phyloP scores from a whole-genome alignment of 306 rosid species.

The Cicer cuneatum region DNA sequence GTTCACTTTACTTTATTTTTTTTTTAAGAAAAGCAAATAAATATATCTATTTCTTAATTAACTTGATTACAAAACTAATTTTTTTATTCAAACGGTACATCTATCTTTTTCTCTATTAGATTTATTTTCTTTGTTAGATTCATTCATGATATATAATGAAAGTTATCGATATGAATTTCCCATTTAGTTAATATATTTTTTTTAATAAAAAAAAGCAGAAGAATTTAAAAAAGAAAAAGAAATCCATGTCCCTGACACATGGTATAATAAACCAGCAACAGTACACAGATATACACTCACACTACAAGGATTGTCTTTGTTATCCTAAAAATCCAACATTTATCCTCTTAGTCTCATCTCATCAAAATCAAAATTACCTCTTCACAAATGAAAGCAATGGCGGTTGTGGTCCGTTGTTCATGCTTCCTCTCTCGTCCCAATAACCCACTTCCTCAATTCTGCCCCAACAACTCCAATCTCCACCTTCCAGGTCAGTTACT shows the following conservation, averaged over 20 bases:
- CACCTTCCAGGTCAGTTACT: conserved; percentile 54
- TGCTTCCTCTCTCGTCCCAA: conserved; percentile 55
- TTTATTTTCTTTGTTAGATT: no score
- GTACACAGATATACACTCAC: conserved; percentile 3
- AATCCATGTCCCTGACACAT: conserved; percentile 23
- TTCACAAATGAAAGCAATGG: conserved; percentile 53
- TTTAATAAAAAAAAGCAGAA: neutral
- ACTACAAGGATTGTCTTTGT: neutral
- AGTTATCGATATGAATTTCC: no score
- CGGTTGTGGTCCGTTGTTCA: conserved; percentile 67
- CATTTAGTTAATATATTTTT: no score
- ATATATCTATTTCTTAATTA: no score
- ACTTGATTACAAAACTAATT: no score
- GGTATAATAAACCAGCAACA: conserved; percentile 25
- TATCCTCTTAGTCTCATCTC: conserved; percentile 36
- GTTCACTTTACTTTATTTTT: no score
- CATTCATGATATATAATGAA: no score
- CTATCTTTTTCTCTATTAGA: no score
- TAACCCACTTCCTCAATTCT: conserved; percentile 50
- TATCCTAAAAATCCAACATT: conserved; percentile 43
- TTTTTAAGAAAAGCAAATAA: no score
- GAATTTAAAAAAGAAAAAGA: neutral
- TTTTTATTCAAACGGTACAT: no score
- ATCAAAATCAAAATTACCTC: conserved; percentile 2
- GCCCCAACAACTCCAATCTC: conserved; percentile 48